Conservation (phyloP, 306 rosid genomes). For the Inga laurina region DNA sequence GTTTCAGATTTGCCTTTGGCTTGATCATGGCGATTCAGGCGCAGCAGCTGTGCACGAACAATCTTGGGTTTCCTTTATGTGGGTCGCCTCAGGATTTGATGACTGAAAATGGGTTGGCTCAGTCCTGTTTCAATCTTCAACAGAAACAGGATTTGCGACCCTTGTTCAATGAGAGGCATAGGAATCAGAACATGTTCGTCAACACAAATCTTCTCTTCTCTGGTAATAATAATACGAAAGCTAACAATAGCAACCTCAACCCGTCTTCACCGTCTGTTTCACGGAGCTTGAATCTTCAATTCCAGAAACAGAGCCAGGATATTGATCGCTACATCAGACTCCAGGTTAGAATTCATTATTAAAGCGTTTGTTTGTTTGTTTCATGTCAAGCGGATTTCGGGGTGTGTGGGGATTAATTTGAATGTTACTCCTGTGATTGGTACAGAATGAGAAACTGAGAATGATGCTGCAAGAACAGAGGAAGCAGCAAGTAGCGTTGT, state of each 20-base stretch:
- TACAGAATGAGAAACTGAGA: slow-evolving; percentile 63
- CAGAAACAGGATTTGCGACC: slow-evolving; percentile 40
- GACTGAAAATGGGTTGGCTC: slow-evolving; percentile 35
- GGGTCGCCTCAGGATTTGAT: slow-evolving; percentile 41
- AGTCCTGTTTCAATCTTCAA: slow-evolving; percentile 39
- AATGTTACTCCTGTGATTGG: not conserved
- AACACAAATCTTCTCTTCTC: slow-evolving; percentile 17
- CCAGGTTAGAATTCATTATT: slow-evolving; percentile 48
- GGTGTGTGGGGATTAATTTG: not conserved
- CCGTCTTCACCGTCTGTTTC: slow-evolving; percentile 12
- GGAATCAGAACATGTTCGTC: slow-evolving; percentile 17
- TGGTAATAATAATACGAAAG: slow-evolving; percentile 21
- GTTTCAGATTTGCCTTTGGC: not conserved
- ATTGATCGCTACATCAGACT: slow-evolving; percentile 51
- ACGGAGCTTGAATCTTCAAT: slow-evolving; percentile 36
- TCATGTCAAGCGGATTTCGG: not conserved
- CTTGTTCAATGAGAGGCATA: slow-evolving; percentile 18
- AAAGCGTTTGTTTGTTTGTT: not conserved
- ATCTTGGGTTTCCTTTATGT: slow-evolving; percentile 42
- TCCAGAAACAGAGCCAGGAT: slow-evolving; percentile 53
- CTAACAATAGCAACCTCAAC: not conserved
- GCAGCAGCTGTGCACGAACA: slow-evolving; percentile 50
- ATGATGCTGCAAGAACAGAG: slow-evolving; percentile 50
- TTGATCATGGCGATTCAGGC: slow-evolving; percentile 64
- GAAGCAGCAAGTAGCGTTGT: slow-evolving; percentile 42